phyloP scores from a whole-genome alignment of 2,329 filamentous ascomycete species.

The Arthrocladium fulminans region DNA sequence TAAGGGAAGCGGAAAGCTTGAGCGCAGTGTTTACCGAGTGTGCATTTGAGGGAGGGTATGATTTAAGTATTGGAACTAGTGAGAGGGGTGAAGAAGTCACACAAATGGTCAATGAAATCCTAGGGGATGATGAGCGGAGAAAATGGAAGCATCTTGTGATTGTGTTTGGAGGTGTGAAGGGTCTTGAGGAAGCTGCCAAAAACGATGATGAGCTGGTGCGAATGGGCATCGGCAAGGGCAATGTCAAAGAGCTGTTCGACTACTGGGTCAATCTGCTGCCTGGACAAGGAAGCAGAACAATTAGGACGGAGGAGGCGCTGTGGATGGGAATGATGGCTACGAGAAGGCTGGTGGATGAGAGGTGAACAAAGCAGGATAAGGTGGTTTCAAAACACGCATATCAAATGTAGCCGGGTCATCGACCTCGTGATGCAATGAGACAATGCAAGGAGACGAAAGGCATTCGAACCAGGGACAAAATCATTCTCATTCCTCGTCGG shows the following conservation, averaged over 20 bases:
- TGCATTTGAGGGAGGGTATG: slow-evolving; percentile 67
- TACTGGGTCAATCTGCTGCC: slow-evolving; percentile 75
- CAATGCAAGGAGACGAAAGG: no score
- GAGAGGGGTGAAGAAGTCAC: slow-evolving; percentile 56
- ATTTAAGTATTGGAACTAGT: slow-evolving; percentile 73
- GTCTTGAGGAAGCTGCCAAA: slow-evolving; percentile 65
- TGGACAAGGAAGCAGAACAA: slow-evolving; percentile 70
- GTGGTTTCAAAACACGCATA: no score
- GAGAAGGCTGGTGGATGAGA: slow-evolving; percentile 42
- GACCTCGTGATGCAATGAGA: no score
- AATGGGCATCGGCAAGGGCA: slow-evolving; percentile 55
- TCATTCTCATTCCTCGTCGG: no score
- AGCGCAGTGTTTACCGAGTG: slow-evolving; percentile 70
- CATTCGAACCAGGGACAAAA: no score
- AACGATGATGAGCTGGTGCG: slow-evolving; percentile 50
- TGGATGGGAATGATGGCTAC: slow-evolving; percentile 66
- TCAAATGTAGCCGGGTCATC: no score
- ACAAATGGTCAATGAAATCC: slow-evolving; percentile 22
- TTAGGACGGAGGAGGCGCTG: slow-evolving; percentile 74
- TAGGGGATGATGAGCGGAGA: slow-evolving; percentile 31
- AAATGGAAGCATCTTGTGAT: slow-evolving; percentile 60
- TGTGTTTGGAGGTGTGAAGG: slow-evolving; percentile 72
- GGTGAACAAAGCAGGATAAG: no score
- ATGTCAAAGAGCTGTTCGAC: slow-evolving; percentile 67
- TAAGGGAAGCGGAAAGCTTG: slow-evolving; percentile 57